phyloP scores from a whole-genome alignment of 148 eudicot genomes.

The Fagopyrum tataricum region DNA sequence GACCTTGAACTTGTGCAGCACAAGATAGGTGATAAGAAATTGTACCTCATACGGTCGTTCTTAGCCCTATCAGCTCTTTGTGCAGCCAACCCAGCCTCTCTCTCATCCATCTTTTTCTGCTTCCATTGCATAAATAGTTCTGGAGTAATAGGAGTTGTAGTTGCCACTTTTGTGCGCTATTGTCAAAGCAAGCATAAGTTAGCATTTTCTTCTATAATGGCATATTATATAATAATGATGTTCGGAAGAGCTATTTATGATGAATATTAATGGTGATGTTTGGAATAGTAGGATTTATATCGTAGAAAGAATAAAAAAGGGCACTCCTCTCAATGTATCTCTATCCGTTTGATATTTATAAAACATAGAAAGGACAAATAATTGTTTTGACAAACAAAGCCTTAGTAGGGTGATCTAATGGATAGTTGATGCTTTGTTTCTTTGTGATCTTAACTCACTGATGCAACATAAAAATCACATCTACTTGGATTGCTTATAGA shows the following conservation, averaged over 20 bases:
- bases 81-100: slow-evolving; percentile 64
- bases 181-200: slow-evolving; percentile 14
- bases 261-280: too few species aligned
- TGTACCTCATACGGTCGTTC: slow-evolving; percentile 83
- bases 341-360: too few species aligned
- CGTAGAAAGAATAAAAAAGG: too few species aligned
- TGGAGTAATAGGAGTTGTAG: slow-evolving; percentile 68
- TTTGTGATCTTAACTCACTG: neutral
- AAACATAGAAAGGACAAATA: too few species aligned
- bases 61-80: slow-evolving; percentile 74
- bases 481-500: neutral
- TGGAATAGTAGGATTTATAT: too few species aligned
- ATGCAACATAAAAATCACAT: neutral
- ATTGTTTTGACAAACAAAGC: too few species aligned
- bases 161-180: slow-evolving; percentile 62
- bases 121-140: slow-evolving; percentile 69
- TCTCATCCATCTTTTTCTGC: slow-evolving; percentile 60
- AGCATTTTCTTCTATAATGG: neutral
- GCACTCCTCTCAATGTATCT: too few species aligned
- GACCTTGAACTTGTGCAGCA: neutral
- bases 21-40: slow-evolving; percentile 2
- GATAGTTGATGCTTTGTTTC: neutral
- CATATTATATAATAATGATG: too few species aligned
- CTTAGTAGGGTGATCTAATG: neutral
- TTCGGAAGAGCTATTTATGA: too few species aligned